Base-by-base conservation (phyloP, 169 alveolate genomes). In the Eimeria sp. region DNA sequence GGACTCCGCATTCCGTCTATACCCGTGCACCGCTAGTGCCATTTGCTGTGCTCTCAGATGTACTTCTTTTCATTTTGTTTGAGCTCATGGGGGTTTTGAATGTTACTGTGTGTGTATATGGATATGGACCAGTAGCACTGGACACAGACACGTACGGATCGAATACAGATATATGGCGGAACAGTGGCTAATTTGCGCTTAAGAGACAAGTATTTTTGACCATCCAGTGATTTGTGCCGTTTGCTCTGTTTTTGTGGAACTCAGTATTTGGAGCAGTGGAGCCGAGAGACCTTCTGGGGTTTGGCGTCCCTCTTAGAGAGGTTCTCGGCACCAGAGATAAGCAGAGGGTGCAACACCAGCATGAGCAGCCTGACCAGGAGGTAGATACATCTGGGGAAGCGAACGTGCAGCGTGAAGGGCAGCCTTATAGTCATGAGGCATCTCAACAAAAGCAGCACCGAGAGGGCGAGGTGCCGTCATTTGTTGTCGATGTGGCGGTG, bases 281-380 rank as follows among this genome's bases (percentile, higher is more conserved):
- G 51, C 96, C 96, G 20, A 89, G 63, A 16, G 96, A 94, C 70
- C 89, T 94, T 2, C 89, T 94, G 27, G 96, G 96, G 16, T 94
- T 94, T 90, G 96, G 96, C 73, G 43, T 94, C 30, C 96, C 96
- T 7, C 94, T 89, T 30, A 47, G 93, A 49, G 95, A 89, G 67
- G 95, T 70, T 27, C 73, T 70, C 47, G n/a, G 87, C 54, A 65
- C 95, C 22, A n/a, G 61, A 27, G 49, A 72, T 25, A 40, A 27
- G 45, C 95, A 70, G 45, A 18, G 54, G 27, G 61, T 16, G 67
- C 65, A 89, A 25, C 88, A 89, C 57, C 88, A 72, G 95, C 61
- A 9, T 3, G 22, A 63, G 14, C 65, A 86, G 80, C 43, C 49
- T 51, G 63, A n/a, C 49, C 67, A 45, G 94, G 67, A 87, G 67